These are phyloP conservation scores for Ilex paraguariensis DNA, from an alignment of 305 asterid genomes.

Conservation along the genomic window DNA sequence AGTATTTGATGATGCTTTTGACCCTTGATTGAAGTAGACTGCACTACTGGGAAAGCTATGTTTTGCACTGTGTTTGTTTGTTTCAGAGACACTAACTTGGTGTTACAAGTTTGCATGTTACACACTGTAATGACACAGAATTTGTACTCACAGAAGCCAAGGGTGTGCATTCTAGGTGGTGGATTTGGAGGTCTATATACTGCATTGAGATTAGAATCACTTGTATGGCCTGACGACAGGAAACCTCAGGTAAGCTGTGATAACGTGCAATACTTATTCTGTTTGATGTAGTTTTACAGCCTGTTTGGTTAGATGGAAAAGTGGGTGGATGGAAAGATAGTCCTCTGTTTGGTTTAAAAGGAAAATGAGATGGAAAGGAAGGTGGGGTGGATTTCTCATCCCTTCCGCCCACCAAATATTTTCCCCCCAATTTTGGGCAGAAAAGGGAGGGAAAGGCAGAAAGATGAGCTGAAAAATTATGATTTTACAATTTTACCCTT, in stretches of 20 bases:
- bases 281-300: background rate
- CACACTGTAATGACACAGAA: background rate
- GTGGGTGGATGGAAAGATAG: too few relatives aligned
- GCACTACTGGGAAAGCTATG: background rate
- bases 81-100: background rate
- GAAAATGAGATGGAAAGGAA: too few relatives aligned
- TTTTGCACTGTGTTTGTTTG: background rate
- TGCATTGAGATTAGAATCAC: slow-evolving; percentile 88
- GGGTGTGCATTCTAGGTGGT: slow-evolving; percentile 95
- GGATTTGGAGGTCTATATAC: slow-evolving; percentile 98
- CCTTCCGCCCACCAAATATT: too few relatives aligned
- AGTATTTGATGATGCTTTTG: background rate
- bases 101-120: background rate
- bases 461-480: too few relatives aligned
- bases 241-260: slow-evolving; percentile 72
- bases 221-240: slow-evolving; percentile 92
- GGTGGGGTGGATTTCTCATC: too few relatives aligned
- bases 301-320: too few relatives aligned
- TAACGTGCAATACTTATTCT: background rate
- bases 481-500: too few relatives aligned
- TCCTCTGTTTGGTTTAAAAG: too few relatives aligned
- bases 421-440: too few relatives aligned
- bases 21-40: background rate
- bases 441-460: too few relatives aligned
- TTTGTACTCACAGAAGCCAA: slow-evolving; percentile 66